Conservation (phyloP, 768 basidiomycete species). For the Phlebiopsis flavidoalba region DNA sequence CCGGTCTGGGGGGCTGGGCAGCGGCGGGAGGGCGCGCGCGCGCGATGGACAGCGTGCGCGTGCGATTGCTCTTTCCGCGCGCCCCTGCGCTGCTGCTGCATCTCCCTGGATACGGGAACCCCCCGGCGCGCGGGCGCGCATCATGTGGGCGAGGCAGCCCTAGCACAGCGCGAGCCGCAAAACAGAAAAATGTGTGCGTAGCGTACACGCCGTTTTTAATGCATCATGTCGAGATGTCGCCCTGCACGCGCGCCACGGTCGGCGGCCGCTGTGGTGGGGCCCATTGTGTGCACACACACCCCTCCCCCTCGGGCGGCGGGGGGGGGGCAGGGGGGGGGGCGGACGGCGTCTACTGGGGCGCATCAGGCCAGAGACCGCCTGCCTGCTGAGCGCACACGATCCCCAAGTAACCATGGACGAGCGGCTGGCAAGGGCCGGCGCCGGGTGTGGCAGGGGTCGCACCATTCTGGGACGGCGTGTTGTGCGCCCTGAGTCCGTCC, state of each 20-base stretch:
- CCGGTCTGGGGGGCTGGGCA: background rate
- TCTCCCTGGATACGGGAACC: background rate
- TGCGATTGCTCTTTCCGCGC: background rate
- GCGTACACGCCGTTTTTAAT: background rate
- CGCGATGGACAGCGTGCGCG: background rate
- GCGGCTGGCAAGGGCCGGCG: slow-evolving; percentile 3
- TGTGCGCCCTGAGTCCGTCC: background rate
- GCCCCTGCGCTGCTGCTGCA: too few relatives aligned
- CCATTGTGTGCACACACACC: too few relatives aligned
- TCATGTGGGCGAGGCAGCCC: background rate
- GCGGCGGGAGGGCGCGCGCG: background rate
- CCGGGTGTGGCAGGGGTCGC: too few relatives aligned
- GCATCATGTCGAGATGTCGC: too few relatives aligned
- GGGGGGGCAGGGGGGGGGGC: too few relatives aligned
- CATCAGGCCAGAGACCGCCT: too few relatives aligned
- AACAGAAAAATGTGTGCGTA: background rate
- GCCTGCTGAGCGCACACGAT: background rate
- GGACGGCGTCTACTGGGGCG: too few relatives aligned
- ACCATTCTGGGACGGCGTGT: too few relatives aligned
- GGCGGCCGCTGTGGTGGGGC: too few relatives aligned
- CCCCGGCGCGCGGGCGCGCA: background rate
- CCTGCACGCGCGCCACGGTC: background rate
- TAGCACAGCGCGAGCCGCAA: background rate
- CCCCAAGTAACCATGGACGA: slow-evolving; percentile 5
- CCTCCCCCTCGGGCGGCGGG: too few relatives aligned